phyloP scores from a whole-genome alignment of 768 basidiomycete genomes.

The Lyophyllum decastes region DNA sequence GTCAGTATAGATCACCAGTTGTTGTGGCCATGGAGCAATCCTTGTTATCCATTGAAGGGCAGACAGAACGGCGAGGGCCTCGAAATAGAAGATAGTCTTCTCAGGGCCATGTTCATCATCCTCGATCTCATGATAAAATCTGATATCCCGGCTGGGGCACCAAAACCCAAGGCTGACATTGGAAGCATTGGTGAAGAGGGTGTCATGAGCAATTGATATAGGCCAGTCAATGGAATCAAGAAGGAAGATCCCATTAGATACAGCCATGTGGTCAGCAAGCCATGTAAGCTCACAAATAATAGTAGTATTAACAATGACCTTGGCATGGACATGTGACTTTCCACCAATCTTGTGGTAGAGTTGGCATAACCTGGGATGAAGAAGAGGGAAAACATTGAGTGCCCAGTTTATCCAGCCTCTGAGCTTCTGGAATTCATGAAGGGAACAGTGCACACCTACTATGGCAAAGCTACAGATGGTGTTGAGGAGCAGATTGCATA shows the following conservation, averaged over 20 bases:
- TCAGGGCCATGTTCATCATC: background rate
- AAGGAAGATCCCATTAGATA: conserved; percentile 9
- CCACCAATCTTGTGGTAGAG: conserved; percentile 31
- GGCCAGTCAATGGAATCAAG: conserved; percentile 20
- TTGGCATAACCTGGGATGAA: conserved; percentile 24
- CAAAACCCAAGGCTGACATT: conserved; percentile 23
- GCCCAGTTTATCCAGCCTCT: conserved; percentile 42
- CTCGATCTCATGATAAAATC: conserved; percentile 16
- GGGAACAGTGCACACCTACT: too few relatives aligned
- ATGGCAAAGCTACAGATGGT: too few relatives aligned
- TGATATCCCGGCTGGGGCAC: conserved; percentile 5
- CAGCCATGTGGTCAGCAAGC: conserved; percentile 28
- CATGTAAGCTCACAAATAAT: conserved; percentile 32
- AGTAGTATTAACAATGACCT: conserved; percentile 4
- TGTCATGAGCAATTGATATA: conserved; percentile 5
- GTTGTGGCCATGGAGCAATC: background rate
- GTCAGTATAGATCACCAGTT: conserved; percentile 23
- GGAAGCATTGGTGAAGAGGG: conserved; percentile 25
- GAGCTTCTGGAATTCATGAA: conserved; percentile 14
- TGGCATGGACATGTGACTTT: conserved; percentile 17
- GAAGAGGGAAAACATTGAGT: conserved; percentile 34
- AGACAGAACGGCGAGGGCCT: conserved; percentile 23
- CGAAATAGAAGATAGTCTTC: conserved; percentile 25
- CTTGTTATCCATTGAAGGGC: conserved; percentile 7
- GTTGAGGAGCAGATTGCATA: too few relatives aligned